Base-by-base conservation (phyloP, 345 rosid species). In the Theobroma cacao region DNA sequence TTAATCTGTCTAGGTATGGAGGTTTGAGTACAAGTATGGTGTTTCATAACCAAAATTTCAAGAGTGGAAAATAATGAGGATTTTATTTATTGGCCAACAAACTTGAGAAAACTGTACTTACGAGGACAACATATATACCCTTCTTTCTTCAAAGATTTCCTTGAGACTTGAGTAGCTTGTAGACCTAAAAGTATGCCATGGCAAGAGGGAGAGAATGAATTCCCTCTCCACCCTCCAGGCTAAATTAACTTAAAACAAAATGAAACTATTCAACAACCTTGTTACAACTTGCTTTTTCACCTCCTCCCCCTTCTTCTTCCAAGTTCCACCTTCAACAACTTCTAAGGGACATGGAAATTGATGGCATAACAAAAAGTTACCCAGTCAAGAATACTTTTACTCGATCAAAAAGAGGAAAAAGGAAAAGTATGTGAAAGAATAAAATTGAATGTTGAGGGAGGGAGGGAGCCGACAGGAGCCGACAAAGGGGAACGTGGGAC, bases 401-500 rank as follows among this genome's bases (percentile, higher is more conserved):
- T 11, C 28, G 26, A 15, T 71, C 26, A 30, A 48, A 26, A 26
- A n/a, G n/a, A n/a, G n/a, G 59, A 28, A 30, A 36, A 10, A 52
- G 43, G 6, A 36, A 34, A 2, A 5, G 28, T 10, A 14, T 0
- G 76, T 28, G 10, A 30, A 30, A 53, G 36, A 24, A 72, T 53
- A 65, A 73, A 68, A 28, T 36, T 52, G 68, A 77, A 33, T 41
- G 80, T n/a, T 17, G 47, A 47, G 3, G 12, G 75, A 22, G 67
- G 56, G 67, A 59, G 70, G 74, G 36, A 64, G 80, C 70, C 78
- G 86, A 84, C 86, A 84, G 38, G 79, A 83, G 78, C 41, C 86
- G 86, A 87, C 90, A 85, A 81, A 81, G 77, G 84, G 41, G 53
- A 61, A 18, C 15, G 79, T 58, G 79, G 86, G 84, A 2, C 75